Base-by-base conservation (phyloP, 2,329 filamentous ascomycete genomes). In the Ophiocordyceps polyrhachis-furcata region DNA sequence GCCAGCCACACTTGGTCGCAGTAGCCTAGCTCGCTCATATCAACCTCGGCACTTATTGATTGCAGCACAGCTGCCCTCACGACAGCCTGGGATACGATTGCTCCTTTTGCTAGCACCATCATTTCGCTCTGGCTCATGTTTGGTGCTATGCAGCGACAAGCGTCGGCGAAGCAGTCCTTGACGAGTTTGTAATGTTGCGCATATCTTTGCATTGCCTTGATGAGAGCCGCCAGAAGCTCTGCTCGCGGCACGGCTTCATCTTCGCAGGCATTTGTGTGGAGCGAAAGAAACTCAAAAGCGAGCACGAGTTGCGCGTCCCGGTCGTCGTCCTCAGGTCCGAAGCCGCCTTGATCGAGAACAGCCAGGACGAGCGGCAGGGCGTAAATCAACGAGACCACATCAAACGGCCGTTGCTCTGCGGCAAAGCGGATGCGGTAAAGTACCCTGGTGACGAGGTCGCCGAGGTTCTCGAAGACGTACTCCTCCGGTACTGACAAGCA, bases 1-100 rank as follows among this genome's bases (percentile, higher is more conserved):
- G 84, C 84, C 40, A 98, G 71, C 87, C 87, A 98, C 20, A 98
- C 82, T 58, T 96, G 84, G 49, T 91, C 81, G 3, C 83, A 91
- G 55, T 87, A 91, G 28, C 79, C 74, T 31, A 88, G 69, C 44
- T 95, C 88, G 46, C 81, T 88, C 67, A 98, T 74, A 58, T 96
- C 89, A 41, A 98, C 78, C 51, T 96, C 88, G 19, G 85, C 77
- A 56, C 87, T 87, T 54, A 96, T 89, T 7, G 83, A 83, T 61
- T 95, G 89, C 38, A 98, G 66, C 8, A 89, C 81, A 5, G 88
- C 81, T 14, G 82, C 85, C 48, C 91, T 76, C 32, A 96, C 87
- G 42, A 83, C 75, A 7, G 76, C 68, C 55, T 95, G 80, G 2
- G 85, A 70, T 13, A 93, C 83, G 51, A 91, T 87, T 0, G 75